Percentiles rank a stretch among this genome's conserved stretches.
These are phyloP conservation scores for Glonium stellatum DNA, from an alignment of 495 filamentous ascomycete species.

Conservation along the genomic window DNA sequence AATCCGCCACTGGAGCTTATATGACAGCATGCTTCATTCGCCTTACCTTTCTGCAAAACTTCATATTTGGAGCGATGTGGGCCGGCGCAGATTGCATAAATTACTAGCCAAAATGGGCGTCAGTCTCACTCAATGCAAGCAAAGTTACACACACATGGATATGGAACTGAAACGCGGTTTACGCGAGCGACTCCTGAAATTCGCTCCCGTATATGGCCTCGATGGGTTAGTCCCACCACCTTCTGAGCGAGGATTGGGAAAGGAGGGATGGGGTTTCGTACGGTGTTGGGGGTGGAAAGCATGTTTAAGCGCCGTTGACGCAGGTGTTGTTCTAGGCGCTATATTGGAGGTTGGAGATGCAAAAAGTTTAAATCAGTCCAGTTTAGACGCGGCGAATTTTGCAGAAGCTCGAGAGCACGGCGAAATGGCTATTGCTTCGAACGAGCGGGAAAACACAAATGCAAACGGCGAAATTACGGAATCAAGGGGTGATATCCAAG, in stretches of 20 bases:
- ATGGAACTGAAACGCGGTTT: slow-evolving; percentile 89
- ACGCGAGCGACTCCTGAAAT: slow-evolving; percentile 77
- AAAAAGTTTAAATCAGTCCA: slow-evolving; percentile 17
- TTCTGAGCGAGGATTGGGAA: slow-evolving; percentile 50
- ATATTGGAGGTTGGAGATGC: slow-evolving; percentile 79
- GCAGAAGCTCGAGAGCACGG: slow-evolving; percentile 11
- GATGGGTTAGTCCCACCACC: slow-evolving; percentile 77
- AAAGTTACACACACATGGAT: slow-evolving; percentile 97
- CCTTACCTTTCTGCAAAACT: slow-evolving; percentile 88
- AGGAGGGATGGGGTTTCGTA: slow-evolving; percentile 94
- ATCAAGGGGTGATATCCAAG: slow-evolving; percentile 41
- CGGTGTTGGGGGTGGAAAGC: slow-evolving; percentile 97
- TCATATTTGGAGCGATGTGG: slow-evolving; percentile 88
- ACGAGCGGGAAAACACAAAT: neutral
- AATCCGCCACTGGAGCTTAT: slow-evolving; percentile 92
- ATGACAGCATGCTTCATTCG: slow-evolving; percentile 97
- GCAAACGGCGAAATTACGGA: neutral
- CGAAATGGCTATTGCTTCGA: slow-evolving; percentile 7
- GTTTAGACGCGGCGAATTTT: slow-evolving; percentile 19
- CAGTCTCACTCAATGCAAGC: slow-evolving; percentile 83
- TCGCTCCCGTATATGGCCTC: slow-evolving; percentile 82
- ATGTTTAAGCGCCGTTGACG: slow-evolving; percentile 83
- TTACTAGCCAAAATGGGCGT: slow-evolving; percentile 97
- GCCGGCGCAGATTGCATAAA: slow-evolving; percentile 87
- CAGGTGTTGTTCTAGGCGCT: slow-evolving; percentile 81